Percentiles rank a stretch among this genome's conserved stretches.
Conservation (phyloP, 2,329 filamentous ascomycete species). For the Aspergillus persii region DNA sequence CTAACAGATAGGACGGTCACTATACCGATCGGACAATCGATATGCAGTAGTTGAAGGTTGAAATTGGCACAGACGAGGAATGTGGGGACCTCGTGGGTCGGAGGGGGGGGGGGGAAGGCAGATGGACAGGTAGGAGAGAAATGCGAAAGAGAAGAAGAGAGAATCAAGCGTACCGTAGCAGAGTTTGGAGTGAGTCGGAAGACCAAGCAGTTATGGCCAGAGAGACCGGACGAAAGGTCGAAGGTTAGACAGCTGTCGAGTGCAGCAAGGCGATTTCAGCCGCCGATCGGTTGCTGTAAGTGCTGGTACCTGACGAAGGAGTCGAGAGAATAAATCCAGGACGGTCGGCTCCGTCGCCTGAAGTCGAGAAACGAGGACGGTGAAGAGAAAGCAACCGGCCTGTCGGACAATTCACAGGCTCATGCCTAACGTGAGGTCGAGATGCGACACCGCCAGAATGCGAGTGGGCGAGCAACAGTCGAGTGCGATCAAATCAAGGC, state of each 20-base stretch:
- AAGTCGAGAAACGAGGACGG: neutral
- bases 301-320: neutral
- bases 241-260: conserved; percentile 12
- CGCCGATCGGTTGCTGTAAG: conserved; percentile 27
- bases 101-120: neutral
- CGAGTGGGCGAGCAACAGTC: neutral
- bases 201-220: conserved; percentile 8
- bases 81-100: conserved; percentile 19
- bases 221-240: conserved; percentile 5
- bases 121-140: conserved; percentile 5
- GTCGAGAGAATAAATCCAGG: too few species aligned
- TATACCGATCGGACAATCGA: conserved; percentile 19
- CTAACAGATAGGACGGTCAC: conserved; percentile 18
- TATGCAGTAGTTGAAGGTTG: conserved; percentile 13
- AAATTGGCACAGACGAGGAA: conserved; percentile 10
- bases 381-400: neutral
- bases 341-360: neutral
- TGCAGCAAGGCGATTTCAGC: conserved; percentile 16
- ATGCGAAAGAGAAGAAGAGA: conserved; percentile 8
- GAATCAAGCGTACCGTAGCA: conserved; percentile 22
- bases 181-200: conserved; percentile 6
- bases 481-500: neutral
- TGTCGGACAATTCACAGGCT: conserved; percentile 3
- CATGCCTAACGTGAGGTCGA: neutral
- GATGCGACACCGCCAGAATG: conserved; percentile 4